A percentile compares a stretch with the other conserved stretches of the same genome.
Conservation (phyloP, 2,329 filamentous ascomycete species). For the Trichophyton mentagrophytes region DNA sequence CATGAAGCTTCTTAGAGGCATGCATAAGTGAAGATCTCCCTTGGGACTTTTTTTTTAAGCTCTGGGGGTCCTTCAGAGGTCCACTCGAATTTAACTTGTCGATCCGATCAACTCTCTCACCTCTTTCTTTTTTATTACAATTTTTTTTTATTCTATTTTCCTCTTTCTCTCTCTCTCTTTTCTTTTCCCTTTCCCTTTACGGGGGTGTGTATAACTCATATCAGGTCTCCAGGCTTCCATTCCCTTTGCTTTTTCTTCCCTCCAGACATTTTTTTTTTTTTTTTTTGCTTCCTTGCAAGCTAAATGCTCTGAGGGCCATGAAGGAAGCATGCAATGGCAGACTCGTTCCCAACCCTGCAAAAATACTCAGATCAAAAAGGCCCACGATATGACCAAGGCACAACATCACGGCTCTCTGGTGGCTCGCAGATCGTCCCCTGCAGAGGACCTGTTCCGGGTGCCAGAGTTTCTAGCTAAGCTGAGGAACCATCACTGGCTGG, state of each 20-base stretch:
- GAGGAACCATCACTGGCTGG: not conserved
- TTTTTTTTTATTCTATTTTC: not conserved
- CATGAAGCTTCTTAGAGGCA: not conserved
- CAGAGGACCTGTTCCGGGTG: slow-evolving; percentile 1
- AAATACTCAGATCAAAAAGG: not conserved
- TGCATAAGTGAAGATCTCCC: not conserved
- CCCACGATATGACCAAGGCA: slow-evolving; percentile 3
- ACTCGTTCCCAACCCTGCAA: not conserved
- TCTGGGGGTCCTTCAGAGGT: not conserved
- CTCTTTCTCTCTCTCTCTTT: not conserved
- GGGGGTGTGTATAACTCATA: not conserved
- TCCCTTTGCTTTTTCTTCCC: not conserved
- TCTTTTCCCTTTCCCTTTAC: not conserved
- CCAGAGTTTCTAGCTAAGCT: not conserved
- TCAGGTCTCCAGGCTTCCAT: not conserved
- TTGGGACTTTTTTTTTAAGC: not conserved
- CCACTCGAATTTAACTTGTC: not conserved
- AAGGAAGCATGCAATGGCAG: not conserved
- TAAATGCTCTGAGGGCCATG: not conserved
- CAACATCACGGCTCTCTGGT: not conserved
- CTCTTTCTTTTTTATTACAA: not conserved
- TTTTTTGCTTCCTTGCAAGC: not conserved
- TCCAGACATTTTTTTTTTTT: too few species aligned
- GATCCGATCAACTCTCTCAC: not conserved
- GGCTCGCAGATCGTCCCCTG: slow-evolving; percentile 2